Conservation (phyloP, 179 eudicot genomes). For the Nepenthes alata region DNA sequence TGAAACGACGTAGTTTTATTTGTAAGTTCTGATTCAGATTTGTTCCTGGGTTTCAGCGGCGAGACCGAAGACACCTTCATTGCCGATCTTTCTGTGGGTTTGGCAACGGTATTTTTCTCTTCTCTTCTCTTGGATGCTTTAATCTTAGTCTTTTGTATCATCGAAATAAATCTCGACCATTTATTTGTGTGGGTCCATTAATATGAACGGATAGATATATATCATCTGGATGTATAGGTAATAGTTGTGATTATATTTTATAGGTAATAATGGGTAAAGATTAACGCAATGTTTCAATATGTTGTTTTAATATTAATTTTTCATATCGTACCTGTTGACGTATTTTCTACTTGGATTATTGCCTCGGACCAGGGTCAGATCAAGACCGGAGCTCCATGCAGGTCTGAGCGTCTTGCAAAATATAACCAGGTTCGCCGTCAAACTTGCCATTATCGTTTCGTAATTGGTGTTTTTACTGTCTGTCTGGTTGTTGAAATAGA, state of each 20-base stretch:
- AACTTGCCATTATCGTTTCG: background rate
- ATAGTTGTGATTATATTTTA: no score
- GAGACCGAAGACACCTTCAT: slow-evolving; percentile 97
- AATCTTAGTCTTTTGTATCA: background rate
- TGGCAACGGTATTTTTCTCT: slow-evolving; percentile 61
- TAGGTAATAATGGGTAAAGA: no score
- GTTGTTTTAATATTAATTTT: no score
- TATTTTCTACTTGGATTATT: background rate
- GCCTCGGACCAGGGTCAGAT: slow-evolving; percentile 68
- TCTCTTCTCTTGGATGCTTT: background rate
- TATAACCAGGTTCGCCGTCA: slow-evolving; percentile 51
- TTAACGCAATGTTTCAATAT: no score
- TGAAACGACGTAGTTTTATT: background rate
- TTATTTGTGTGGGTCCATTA: background rate
- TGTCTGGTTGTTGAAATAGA: no score
- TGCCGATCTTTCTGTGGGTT: slow-evolving; percentile 94
- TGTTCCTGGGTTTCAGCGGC: slow-evolving; percentile 43
- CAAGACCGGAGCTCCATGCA: slow-evolving; percentile 97
- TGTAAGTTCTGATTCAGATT: background rate
- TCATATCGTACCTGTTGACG: background rate
- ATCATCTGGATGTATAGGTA: no score
- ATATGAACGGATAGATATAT: no score
- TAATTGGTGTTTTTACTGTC: no score
- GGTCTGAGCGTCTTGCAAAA: slow-evolving; percentile 96
- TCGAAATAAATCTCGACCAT: no score